Conservation (phyloP, 495 filamentous ascomycete genomes). For the Chaetomium fimeti region DNA sequence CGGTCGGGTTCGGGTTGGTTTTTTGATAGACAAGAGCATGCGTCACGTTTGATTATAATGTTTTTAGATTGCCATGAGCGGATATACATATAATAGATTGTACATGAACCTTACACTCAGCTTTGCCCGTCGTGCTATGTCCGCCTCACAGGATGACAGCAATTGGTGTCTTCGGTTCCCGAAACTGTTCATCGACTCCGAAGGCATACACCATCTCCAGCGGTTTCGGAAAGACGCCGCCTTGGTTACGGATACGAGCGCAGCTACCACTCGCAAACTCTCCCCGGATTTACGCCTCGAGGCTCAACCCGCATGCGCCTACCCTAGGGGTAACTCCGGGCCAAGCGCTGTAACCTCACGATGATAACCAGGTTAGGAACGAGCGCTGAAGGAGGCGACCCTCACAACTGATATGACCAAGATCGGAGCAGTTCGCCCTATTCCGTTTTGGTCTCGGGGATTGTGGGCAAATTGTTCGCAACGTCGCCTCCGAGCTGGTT, state of each 20-base stretch:
- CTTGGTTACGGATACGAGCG: background rate
- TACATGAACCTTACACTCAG: background rate
- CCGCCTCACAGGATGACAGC: background rate
- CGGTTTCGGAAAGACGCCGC: too few relatives aligned
- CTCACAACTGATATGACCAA: background rate
- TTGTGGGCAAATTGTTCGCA: background rate
- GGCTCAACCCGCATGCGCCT: background rate
- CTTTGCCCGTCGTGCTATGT: background rate
- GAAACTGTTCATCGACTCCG: too few relatives aligned
- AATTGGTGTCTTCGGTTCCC: too few relatives aligned
- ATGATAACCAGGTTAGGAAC: background rate
- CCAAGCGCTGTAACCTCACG: background rate
- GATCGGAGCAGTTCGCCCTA: constrained; percentile 1
- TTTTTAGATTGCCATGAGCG: background rate
- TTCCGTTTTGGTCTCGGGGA: constrained; percentile 14
- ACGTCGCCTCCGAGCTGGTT: constrained; percentile 7
- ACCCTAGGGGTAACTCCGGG: background rate
- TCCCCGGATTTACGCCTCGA: background rate
- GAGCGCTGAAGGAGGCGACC: background rate
- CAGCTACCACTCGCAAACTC: background rate
- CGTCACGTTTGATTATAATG: background rate
- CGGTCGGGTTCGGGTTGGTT: background rate
- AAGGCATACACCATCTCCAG: too few relatives aligned
- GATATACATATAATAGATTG: constrained; percentile 8
- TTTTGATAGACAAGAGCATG: background rate